phyloP scores from a whole-genome alignment of 2,329 filamentous ascomycete species.

The Nemania diffusa region DNA sequence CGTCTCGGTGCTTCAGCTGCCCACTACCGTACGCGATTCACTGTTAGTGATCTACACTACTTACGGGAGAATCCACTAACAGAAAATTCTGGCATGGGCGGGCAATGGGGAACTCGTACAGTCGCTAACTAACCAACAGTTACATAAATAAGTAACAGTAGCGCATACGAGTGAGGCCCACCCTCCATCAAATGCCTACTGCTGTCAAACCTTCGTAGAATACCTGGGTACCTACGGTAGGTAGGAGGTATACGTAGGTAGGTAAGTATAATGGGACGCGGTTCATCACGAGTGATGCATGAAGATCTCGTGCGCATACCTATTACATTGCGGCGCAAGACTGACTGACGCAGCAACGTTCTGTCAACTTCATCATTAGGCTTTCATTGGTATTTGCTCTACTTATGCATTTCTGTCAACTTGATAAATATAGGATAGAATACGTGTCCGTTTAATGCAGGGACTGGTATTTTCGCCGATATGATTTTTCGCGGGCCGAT shows the following conservation, averaged over 20 bases:
- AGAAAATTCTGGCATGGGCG: constrained; percentile 33
- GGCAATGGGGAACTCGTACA: constrained; percentile 32
- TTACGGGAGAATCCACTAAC: constrained; percentile 38
- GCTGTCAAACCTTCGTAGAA: not conserved
- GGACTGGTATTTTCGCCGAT: not conserved
- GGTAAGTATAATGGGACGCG: constrained; percentile 8
- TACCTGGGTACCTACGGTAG: not conserved
- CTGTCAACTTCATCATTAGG: no score
- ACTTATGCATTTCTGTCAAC: no score
- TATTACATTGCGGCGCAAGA: constrained; percentile 3
- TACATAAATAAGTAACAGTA: not conserved
- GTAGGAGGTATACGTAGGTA: no score
- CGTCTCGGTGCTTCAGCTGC: constrained; percentile 31
- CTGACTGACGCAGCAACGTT: constrained; percentile 12
- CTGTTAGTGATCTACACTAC: constrained; percentile 28
- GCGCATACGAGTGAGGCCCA: not conserved
- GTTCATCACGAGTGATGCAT: constrained; percentile 31
- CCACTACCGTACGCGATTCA: constrained; percentile 4
- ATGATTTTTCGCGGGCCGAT: not conserved
- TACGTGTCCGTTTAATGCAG: not conserved
- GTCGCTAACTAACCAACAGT: not conserved
- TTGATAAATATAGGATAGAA: no score
- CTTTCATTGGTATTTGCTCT: no score
- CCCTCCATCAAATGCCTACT: not conserved
- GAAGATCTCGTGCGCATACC: constrained; percentile 30